phyloP scores from a whole-genome alignment of 1,284 basidiomycete species.

The Apiotrichum domesticum region DNA sequence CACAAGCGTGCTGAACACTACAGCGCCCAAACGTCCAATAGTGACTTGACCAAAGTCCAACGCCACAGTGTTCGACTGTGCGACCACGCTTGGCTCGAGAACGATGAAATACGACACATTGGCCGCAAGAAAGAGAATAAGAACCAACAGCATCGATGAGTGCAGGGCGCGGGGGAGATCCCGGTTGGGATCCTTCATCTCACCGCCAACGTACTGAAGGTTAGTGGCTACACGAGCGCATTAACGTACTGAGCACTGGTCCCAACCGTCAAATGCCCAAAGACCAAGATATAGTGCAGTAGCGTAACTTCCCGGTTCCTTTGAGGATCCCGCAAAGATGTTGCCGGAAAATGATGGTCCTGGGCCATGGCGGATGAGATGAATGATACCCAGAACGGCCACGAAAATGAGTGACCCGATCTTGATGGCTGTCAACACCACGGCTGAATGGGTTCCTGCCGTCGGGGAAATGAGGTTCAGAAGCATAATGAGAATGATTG shows the following conservation, averaged over 20 bases:
- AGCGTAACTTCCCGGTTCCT: conserved; percentile 76
- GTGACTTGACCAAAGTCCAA: conserved; percentile 85
- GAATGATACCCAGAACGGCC: conserved; percentile 46
- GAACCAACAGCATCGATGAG: conserved; percentile 62
- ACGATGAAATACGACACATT: conserved; percentile 92
- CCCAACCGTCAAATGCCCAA: conserved; percentile 94
- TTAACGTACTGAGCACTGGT: conserved; percentile 41
- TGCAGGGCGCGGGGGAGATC: conserved; percentile 89
- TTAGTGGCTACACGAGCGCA: no score
- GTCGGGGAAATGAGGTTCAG: conserved; percentile 74
- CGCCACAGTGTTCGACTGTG: conserved; percentile 73
- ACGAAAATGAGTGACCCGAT: conserved; percentile 48
- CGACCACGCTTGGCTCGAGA: conserved; percentile 63
- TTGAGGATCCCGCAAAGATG: conserved; percentile 69
- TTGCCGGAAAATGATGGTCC: conserved; percentile 44
- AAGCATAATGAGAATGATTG: conserved; percentile 64
- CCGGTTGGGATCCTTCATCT: conserved; percentile 75
- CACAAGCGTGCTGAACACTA: conserved; percentile 77
- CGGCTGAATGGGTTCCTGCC: conserved; percentile 71
- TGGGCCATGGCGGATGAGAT: conserved; percentile 36
- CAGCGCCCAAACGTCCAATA: conserved; percentile 78
- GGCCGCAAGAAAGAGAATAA: conserved; percentile 70
- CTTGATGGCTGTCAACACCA: conserved; percentile 82
- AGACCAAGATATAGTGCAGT: conserved; percentile 90
- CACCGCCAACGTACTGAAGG: conserved; percentile 75